Percentiles rank a stretch among this genome's conserved stretches.
Conservation (phyloP, 352 stramenopile genomes). For the Phytophthora fragariaefolia region DNA sequence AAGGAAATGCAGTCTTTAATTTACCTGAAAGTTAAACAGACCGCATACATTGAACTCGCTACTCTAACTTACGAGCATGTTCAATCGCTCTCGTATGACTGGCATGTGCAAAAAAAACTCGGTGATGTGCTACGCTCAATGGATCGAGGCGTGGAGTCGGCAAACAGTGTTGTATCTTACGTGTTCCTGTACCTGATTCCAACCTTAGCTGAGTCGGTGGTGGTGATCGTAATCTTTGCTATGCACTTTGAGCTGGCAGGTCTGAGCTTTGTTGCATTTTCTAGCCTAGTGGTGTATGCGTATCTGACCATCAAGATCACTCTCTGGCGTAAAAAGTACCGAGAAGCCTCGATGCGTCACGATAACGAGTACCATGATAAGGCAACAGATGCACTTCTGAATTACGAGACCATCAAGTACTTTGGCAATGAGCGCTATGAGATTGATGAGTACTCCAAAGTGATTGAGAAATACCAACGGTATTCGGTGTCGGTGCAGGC, state of each 20-base stretch:
- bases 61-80: constrained; percentile 97
- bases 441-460: constrained; percentile 89
- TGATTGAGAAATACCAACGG: constrained; percentile 94
- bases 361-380: constrained; percentile 99
- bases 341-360: constrained; percentile 92
- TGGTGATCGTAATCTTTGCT: constrained; percentile 93
- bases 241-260: constrained; percentile 94
- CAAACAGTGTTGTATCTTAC: constrained; percentile 97
- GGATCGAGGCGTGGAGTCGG: constrained; percentile 92
- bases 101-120: constrained; percentile 98
- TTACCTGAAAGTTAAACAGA: constrained; percentile 96
- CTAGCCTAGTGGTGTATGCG: constrained; percentile 96
- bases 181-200: constrained; percentile 97
- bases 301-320: constrained; percentile 97
- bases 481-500: constrained; percentile 94
- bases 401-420: constrained; percentile 99
- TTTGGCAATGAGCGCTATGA: constrained; percentile 97
- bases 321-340: constrained; percentile 98
- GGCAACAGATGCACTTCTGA: constrained; percentile 96
- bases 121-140: constrained; percentile 96
- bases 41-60: constrained; percentile 97
- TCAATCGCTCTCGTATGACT: constrained; percentile 96
- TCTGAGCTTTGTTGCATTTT: constrained; percentile 94
- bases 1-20: constrained; percentile 97
- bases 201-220: constrained; percentile 94